Conservation (phyloP, 2,329 filamentous ascomycete species). For the Penicillium hesseltinei region DNA sequence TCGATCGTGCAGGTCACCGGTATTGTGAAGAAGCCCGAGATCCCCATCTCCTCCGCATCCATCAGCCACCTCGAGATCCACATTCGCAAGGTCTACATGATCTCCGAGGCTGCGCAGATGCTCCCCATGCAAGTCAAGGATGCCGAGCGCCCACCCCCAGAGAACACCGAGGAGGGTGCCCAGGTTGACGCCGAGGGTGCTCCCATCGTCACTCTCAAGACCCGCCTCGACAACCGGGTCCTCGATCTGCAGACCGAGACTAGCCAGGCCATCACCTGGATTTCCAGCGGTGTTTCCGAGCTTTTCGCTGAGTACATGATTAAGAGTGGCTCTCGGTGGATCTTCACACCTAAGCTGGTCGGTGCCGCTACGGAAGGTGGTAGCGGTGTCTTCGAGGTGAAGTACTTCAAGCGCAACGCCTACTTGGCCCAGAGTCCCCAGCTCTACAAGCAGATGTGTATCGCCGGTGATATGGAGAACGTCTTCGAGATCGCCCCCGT, state of each 20-base stretch:
- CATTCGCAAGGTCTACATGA: slow-evolving; percentile 77
- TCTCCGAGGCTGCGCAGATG: slow-evolving; percentile 62
- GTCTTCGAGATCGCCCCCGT: slow-evolving; percentile 66
- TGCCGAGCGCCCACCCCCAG: slow-evolving; percentile 49
- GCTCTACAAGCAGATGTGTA: slow-evolving; percentile 68
- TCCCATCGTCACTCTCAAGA: slow-evolving; percentile 77
- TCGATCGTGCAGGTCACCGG: slow-evolving; percentile 81
- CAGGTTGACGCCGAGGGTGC: slow-evolving; percentile 52
- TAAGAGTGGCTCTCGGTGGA: slow-evolving; percentile 71
- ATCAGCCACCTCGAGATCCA: slow-evolving; percentile 83
- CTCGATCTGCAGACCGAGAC: slow-evolving; percentile 90
- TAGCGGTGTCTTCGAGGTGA: slow-evolving; percentile 83
- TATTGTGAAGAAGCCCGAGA: slow-evolving; percentile 73
- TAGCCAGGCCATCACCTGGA: slow-evolving; percentile 81
- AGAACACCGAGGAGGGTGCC: slow-evolving; percentile 45
- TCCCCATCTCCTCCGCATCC: slow-evolving; percentile 83
- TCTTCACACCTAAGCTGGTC: slow-evolving; percentile 86
- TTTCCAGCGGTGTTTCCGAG: slow-evolving; percentile 63
- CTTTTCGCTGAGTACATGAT: slow-evolving; percentile 79
- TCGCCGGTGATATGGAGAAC: slow-evolving; percentile 61
- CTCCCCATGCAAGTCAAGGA: slow-evolving; percentile 61
- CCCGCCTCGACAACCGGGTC: slow-evolving; percentile 84
- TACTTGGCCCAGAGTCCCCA: slow-evolving; percentile 65
- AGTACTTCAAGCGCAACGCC: slow-evolving; percentile 83
- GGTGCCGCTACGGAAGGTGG: slow-evolving; percentile 91